phyloP scores from a whole-genome alignment of 2,329 filamentous ascomycete genomes.

The Fusarium acutatum region DNA sequence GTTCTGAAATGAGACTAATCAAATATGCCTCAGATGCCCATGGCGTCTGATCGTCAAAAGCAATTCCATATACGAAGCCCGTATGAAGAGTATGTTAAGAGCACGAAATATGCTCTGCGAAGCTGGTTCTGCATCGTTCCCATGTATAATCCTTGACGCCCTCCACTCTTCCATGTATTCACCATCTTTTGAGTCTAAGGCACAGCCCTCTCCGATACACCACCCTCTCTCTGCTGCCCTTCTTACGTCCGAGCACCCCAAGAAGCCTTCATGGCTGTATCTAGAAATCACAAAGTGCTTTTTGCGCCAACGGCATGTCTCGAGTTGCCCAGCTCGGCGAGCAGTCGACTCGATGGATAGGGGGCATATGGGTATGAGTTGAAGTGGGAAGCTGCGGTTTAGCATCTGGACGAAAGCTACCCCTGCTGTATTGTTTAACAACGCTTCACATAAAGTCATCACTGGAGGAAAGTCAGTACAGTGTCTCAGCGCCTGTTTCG shows the following conservation, averaged over 20 bases:
- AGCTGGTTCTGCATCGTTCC: conserved; percentile 10
- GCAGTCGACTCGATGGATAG: conserved; percentile 1
- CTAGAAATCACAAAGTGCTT: neutral
- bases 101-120: neutral
- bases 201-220: neutral
- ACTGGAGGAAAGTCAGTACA: conserved; percentile 50
- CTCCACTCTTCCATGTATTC: neutral
- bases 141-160: neutral
- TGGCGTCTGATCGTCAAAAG: neutral
- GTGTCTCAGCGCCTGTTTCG: neutral
- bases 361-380: conserved; percentile 7
- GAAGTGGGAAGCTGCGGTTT: conserved; percentile 8
- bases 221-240: conserved; percentile 6
- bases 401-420: conserved; percentile 5
- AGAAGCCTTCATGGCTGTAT: conserved; percentile 7
- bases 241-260: conserved; percentile 4
- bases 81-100: neutral
- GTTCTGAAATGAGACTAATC: neutral
- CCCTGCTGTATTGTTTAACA: conserved; percentile 9
- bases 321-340: neutral
- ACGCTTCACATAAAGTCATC: conserved; percentile 76
- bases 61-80: conserved; percentile 11
- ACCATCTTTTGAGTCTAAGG: conserved; percentile 5
- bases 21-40: neutral
- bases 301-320: neutral